These are phyloP conservation scores for Stenogyne calaminthoides DNA, from an alignment of 305 asterid species.

Conservation along the genomic window DNA sequence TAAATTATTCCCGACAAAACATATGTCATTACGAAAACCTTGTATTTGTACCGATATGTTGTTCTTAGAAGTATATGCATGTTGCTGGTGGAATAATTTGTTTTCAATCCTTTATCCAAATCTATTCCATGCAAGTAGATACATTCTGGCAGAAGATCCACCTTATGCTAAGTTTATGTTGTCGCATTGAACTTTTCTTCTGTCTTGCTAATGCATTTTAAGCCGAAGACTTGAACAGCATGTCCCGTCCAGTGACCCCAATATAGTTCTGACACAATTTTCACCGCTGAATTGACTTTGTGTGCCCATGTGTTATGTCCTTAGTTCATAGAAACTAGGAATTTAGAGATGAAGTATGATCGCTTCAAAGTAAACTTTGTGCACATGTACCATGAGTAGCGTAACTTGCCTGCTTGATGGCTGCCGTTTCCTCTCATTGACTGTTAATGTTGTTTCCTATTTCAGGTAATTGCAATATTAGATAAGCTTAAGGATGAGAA, in stretches of 20 bases:
- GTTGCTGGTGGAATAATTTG: neutral
- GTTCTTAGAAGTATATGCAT: neutral
- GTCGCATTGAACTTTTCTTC: neutral
- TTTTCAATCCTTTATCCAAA: neutral
- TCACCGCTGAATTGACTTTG: neutral
- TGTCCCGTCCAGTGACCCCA: neutral
- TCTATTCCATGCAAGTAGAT: neutral
- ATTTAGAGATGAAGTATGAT: neutral
- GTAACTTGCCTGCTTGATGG: neutral
- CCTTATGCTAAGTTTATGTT: neutral
- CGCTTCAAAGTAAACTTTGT: neutral
- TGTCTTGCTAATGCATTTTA: neutral
- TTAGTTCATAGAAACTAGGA: neutral
- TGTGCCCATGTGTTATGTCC: neutral
- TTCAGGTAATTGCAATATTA: constrained; percentile 88
- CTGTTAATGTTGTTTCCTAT: constrained; percentile 16
- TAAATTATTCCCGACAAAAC: neutral
- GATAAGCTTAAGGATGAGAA: constrained; percentile 83
- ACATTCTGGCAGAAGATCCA: constrained; percentile 1
- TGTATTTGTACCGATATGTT: neutral
- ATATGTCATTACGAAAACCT: neutral
- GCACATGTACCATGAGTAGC: neutral
- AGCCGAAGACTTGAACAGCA: neutral
- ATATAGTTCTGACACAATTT: neutral
- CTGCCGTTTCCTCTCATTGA: constrained; percentile 8